Conservation (phyloP, 352 stramenopile species). For the Phytophthora rubi region DNA sequence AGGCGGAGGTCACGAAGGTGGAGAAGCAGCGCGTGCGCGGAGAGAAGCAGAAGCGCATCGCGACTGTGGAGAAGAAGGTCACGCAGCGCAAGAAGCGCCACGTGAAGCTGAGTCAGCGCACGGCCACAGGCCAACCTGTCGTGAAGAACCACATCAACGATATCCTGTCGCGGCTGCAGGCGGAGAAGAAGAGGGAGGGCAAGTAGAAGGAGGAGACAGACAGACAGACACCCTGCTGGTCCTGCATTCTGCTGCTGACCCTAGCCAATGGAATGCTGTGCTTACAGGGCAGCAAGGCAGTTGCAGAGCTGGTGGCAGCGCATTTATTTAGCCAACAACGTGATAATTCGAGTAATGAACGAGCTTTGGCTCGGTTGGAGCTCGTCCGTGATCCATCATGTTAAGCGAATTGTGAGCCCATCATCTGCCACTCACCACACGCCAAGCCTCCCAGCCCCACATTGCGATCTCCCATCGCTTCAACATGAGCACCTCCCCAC, state of each 20-base stretch:
- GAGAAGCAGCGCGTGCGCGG: conserved; percentile 53
- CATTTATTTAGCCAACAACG: conserved; percentile 37
- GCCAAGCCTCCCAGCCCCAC: conserved; percentile 7
- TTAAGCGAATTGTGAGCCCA: conserved; percentile 26
- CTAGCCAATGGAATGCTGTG: not conserved
- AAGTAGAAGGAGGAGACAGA: conserved; percentile 23
- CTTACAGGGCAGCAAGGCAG: not conserved
- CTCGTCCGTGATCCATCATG: conserved; percentile 6
- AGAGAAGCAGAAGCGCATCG: conserved; percentile 60
- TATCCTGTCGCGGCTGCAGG: conserved; percentile 75
- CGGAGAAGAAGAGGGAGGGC: conserved; percentile 50
- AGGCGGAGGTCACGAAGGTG: conserved; percentile 58
- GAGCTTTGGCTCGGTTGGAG: conserved; percentile 12
- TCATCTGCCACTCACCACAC: not conserved
- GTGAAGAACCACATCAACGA: conserved; percentile 89
- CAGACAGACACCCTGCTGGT: not conserved
- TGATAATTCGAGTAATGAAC: conserved; percentile 28
- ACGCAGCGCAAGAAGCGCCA: conserved; percentile 87
- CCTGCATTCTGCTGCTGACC: not conserved
- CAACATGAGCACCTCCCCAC: conserved; percentile 8
- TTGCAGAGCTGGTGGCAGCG: conserved; percentile 12
- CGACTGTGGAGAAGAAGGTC: conserved; percentile 76
- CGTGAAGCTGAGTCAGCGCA: conserved; percentile 86
- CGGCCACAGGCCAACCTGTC: conserved; percentile 78
- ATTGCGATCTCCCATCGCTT: conserved; percentile 2